A percentile compares a stretch with the other conserved stretches of the same genome.
Conservation (phyloP, 208 protist species). For the Acanthamoeba castellanii region DNA sequence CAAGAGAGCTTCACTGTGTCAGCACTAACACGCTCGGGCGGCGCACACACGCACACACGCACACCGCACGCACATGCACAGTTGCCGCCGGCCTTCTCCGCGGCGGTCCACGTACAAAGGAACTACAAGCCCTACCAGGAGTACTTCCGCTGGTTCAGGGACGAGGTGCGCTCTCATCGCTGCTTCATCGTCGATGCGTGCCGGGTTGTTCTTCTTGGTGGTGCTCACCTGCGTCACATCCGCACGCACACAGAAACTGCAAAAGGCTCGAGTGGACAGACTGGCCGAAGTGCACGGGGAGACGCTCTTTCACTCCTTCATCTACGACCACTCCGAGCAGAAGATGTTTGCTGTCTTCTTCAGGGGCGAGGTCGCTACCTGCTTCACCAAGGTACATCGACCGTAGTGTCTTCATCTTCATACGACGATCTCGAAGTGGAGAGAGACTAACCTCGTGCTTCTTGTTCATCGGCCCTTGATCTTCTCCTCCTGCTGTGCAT, state of each 20-base stretch:
- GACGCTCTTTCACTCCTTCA: slow-evolving; percentile 23
- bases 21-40: too few relatives aligned
- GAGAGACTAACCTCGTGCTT: neutral
- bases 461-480: neutral
- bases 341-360: slow-evolving; percentile 53
- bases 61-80: neutral
- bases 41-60: neutral
- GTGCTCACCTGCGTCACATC: neutral
- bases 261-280: slow-evolving; percentile 49
- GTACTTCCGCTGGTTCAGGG: slow-evolving; percentile 71
- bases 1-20: too few relatives aligned
- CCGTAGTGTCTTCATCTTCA: neutral
- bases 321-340: slow-evolving; percentile 53
- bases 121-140: slow-evolving; percentile 65
- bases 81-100: slow-evolving; percentile 52
- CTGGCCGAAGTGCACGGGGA: slow-evolving; percentile 30
- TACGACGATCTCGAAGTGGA: neutral
- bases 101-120: slow-evolving; percentile 34
- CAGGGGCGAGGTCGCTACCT: slow-evolving; percentile 27
- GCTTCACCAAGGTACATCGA: slow-evolving; percentile 17
- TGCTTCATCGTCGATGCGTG: neutral
- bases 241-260: neutral
- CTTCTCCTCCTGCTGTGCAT: neutral
- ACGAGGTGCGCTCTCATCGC: slow-evolving; percentile 10
- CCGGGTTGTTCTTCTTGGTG: neutral